These are phyloP conservation scores for Cercis canadensis DNA, from an alignment of 306 rosid genomes.

Conservation along the genomic window DNA sequence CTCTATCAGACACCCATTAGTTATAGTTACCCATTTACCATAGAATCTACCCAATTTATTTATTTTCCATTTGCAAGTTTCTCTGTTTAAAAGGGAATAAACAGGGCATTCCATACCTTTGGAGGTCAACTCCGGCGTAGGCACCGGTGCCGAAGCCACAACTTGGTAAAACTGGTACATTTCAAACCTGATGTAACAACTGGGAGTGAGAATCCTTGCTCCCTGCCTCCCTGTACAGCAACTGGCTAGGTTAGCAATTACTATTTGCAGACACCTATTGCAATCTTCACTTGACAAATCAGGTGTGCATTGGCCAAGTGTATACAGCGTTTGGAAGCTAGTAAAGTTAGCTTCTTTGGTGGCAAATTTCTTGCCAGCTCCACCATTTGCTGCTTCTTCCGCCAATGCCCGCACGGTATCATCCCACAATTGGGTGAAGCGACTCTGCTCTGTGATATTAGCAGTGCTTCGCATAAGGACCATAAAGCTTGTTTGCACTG, in stretches of 20 bases:
- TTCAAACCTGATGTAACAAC: not conserved
- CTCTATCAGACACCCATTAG: too few relatives aligned
- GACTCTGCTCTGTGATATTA: not conserved
- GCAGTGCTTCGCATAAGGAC: not conserved
- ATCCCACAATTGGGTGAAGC: not conserved
- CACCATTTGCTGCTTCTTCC: not conserved
- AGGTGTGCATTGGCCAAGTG: constrained; percentile 30
- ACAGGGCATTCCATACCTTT: not conserved
- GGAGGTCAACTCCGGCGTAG: not conserved
- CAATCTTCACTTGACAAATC: constrained; percentile 8
- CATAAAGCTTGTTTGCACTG: not conserved
- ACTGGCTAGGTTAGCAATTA: not conserved
- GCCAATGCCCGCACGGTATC: not conserved
- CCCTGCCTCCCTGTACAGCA: not conserved
- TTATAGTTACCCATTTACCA: too few relatives aligned
- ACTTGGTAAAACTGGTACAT: not conserved
- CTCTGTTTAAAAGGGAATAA: not conserved
- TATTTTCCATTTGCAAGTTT: not conserved
- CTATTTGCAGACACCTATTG: not conserved
- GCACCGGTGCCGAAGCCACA: not conserved
- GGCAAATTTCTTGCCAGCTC: constrained; percentile 18
- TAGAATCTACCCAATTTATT: not conserved
- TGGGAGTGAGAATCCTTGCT: not conserved
- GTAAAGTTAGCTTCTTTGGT: constrained; percentile 6
- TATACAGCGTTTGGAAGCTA: not conserved